A percentile compares a stretch with the other conserved stretches of the same genome.
Conservation (phyloP, 495 filamentous ascomycete genomes). For the Lasiosphaeris hirsuta region DNA sequence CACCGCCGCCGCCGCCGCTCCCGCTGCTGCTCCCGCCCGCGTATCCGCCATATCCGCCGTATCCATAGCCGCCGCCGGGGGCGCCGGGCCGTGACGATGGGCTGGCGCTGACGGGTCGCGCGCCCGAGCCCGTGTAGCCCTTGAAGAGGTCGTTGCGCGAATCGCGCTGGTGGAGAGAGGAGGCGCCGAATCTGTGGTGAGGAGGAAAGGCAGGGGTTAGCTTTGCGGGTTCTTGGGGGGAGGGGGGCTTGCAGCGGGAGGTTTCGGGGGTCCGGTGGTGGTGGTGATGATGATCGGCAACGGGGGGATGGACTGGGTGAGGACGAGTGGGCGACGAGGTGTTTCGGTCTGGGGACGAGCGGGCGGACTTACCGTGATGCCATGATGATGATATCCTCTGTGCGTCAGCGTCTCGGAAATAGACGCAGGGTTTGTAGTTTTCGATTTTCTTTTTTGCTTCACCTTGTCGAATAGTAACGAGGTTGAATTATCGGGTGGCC, state of each 20-base stretch:
- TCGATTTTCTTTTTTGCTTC: too few relatives aligned
- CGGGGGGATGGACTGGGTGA: background rate
- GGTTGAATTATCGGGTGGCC: too few relatives aligned
- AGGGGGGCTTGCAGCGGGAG: conserved; percentile 6
- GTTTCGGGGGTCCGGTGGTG: too few relatives aligned
- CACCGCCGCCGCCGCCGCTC: conserved; percentile 13
- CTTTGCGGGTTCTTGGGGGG: background rate
- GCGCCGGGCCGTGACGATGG: conserved; percentile 46
- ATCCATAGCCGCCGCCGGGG: conserved; percentile 58
- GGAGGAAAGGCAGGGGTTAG: background rate
- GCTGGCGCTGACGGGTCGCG: conserved; percentile 45
- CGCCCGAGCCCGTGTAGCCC: conserved; percentile 66
- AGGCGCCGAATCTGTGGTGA: conserved; percentile 53
- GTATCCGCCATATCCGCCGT: conserved; percentile 48
- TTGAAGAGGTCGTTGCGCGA: conserved; percentile 87
- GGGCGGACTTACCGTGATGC: background rate
- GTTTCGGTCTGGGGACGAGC: background rate
- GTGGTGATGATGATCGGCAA: background rate
- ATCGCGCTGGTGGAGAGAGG: conserved; percentile 74
- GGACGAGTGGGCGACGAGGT: background rate
- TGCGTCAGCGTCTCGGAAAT: background rate
- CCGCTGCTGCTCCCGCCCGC: conserved; percentile 17
- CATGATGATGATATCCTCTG: background rate
- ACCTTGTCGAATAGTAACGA: too few relatives aligned
- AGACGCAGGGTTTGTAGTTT: background rate